These are phyloP conservation scores for Aegilops tauschii DNA, from an alignment of 176 grass and related monocot species.

Conservation along the genomic window DNA sequence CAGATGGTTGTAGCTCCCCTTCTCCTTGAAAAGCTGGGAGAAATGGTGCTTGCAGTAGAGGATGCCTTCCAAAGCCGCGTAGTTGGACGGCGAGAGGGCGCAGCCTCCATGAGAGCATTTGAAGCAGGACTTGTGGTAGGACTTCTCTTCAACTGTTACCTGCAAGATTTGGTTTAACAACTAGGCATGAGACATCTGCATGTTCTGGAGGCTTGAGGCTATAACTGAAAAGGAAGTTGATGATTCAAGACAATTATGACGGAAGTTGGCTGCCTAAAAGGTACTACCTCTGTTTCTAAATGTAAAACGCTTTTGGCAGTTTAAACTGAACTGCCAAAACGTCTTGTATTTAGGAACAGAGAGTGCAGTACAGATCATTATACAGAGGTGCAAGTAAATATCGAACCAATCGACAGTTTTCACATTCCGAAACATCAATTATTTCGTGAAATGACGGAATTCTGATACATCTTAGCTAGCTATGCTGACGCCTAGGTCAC, in stretches of 20 bases:
- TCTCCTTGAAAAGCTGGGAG: constrained; percentile 99
- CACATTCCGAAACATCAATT: not conserved
- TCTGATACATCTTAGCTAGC: not conserved
- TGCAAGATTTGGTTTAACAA: constrained; percentile 30
- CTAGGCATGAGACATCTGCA: not conserved
- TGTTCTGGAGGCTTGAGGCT: not conserved
- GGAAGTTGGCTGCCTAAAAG: not conserved
- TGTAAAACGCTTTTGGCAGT: too few relatives aligned
- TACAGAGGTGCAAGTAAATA: not conserved
- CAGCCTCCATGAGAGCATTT: constrained; percentile 98
- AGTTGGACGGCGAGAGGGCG: constrained; percentile 82
- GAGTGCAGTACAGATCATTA: not conserved
- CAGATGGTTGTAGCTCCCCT: constrained; percentile 96
- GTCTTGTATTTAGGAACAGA: too few relatives aligned
- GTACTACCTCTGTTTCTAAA: too few relatives aligned
- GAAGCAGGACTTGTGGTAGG: constrained; percentile 97
- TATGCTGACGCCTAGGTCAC: not conserved
- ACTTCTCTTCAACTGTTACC: constrained; percentile 88
- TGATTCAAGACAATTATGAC: not conserved
- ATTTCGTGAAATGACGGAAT: not conserved
- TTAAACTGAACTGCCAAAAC: too few relatives aligned
- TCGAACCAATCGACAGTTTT: not conserved
- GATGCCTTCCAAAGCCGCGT: constrained; percentile 90
- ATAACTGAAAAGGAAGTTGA: not conserved
- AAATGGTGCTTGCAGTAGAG: constrained; percentile 99